Percentiles rank a stretch among this genome's conserved stretches.
These are phyloP conservation scores for Lotmaria passim DNA, from an alignment of 208 protist genomes.

Conservation along the genomic window DNA sequence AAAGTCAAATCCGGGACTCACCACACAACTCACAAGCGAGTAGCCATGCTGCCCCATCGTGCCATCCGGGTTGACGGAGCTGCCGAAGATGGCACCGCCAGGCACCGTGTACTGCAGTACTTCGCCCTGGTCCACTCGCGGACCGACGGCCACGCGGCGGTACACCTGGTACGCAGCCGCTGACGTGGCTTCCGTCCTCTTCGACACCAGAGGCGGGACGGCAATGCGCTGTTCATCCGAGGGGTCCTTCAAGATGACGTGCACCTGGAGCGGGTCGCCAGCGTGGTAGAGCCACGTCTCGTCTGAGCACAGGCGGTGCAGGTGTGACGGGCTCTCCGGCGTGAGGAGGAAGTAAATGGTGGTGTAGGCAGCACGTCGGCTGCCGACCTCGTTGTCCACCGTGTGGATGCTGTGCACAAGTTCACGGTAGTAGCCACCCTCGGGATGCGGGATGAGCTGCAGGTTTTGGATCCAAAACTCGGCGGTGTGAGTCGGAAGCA, in stretches of 20 bases:
- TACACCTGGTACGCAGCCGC: conserved; percentile 32
- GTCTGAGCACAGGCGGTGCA: conserved; percentile 57
- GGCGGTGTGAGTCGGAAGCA: conserved; percentile 4
- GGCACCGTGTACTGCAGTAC: conserved; percentile 59
- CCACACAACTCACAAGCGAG: conserved; percentile 59
- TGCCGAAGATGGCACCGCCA: conserved; percentile 50
- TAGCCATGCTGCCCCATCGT: conserved; percentile 30
- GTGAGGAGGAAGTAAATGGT: conserved; percentile 67
- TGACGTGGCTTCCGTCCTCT: background rate
- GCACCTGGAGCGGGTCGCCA: conserved; percentile 49
- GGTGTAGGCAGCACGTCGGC: conserved; percentile 35
- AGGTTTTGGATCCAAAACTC: conserved; percentile 56
- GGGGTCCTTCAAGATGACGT: conserved; percentile 35
- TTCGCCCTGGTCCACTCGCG: conserved; percentile 39
- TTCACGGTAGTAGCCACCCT: conserved; percentile 51
- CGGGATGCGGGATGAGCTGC: conserved; percentile 43
- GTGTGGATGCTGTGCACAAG: conserved; percentile 30
- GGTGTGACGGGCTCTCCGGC: conserved; percentile 50
- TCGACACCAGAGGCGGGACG: conserved; percentile 7
- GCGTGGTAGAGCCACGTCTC: conserved; percentile 60
- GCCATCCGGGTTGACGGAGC: conserved; percentile 31
- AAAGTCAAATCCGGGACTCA: conserved; percentile 53
- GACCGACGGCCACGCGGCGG: conserved; percentile 32
- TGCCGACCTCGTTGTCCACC: conserved; percentile 30
- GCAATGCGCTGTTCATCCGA: conserved; percentile 32